These are phyloP conservation scores for Plantago coronopus DNA, from an alignment of 305 asterid genomes.

Conservation along the genomic window DNA sequence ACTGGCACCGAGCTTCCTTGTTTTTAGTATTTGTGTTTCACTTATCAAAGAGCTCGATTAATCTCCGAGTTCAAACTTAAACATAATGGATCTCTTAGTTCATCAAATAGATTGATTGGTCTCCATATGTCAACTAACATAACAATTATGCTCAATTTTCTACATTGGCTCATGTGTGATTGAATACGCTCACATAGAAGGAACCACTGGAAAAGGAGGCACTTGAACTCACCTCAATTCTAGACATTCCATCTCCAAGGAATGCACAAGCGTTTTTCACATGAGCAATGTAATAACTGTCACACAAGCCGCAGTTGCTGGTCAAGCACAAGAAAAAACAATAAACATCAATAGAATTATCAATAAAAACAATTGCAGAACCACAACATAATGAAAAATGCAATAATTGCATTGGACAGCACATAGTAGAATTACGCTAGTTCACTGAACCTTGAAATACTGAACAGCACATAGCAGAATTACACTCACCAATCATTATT, in stretches of 20 bases:
- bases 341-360: neutral
- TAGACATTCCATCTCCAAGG: slow-evolving; percentile 97
- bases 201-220: neutral
- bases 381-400: neutral
- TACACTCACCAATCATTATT: neutral
- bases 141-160: neutral
- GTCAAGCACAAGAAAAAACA: slow-evolving; percentile 14
- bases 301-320: slow-evolving; percentile 88
- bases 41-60: neutral
- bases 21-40: neutral
- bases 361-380: too few relatives aligned
- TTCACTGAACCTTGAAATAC: neutral
- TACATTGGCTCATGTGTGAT: neutral
- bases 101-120: too few relatives aligned
- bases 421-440: neutral
- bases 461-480: neutral
- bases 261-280: slow-evolving; percentile 93
- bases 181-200: neutral
- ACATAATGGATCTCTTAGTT: too few relatives aligned
- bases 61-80: neutral
- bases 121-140: neutral
- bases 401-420: neutral
- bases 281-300: slow-evolving; percentile 91
- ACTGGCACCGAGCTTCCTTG: neutral
- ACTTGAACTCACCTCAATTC: slow-evolving; percentile 64